Evolutionary conservation across 176 grass and related monocot species (phyloP).

Genomic region (Triticum urartu): DNA sequence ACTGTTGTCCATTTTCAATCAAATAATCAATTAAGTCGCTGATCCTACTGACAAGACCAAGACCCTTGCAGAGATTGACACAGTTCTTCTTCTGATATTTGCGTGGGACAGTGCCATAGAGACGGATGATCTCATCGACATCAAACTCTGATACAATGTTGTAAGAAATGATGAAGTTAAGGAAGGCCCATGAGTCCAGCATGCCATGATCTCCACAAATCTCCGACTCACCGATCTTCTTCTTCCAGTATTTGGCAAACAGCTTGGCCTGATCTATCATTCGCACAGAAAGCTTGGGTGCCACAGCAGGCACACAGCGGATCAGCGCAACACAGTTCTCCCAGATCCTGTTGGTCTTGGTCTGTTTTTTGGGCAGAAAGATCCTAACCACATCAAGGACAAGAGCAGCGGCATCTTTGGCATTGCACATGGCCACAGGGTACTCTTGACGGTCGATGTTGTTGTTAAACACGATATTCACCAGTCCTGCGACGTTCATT

Average conservation of each 20-base stretch:
- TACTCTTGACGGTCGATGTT: background rate
- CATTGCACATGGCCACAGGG: background rate
- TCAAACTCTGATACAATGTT: constrained; percentile 37
- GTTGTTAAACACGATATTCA: constrained; percentile 9
- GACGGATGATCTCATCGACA: constrained; percentile 15
- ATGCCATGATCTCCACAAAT: background rate
- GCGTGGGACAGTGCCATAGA: constrained; percentile 26
- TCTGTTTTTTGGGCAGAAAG: constrained; percentile 11
- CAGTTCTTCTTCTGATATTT: constrained; percentile 11
- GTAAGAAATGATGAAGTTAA: constrained; percentile 48
- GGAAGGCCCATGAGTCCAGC: constrained; percentile 36
- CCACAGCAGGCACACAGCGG: background rate
- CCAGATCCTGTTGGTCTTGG: constrained; percentile 18
- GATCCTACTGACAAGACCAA: constrained; percentile 31
- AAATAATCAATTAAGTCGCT: constrained; percentile 54
- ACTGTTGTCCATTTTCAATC: constrained; percentile 39
- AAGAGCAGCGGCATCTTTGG: constrained; percentile 43
- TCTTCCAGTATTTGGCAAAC: constrained; percentile 43
- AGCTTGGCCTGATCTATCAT: constrained; percentile 25
- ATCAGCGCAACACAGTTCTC: constrained; percentile 29
- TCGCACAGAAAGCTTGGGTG: background rate
- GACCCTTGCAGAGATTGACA: constrained; percentile 10
- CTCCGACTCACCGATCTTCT: background rate
- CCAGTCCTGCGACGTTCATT: constrained; percentile 29
- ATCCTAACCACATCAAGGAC: constrained; percentile 31